A percentile compares a stretch with the other conserved stretches of the same genome.
phyloP scores from a whole-genome alignment of 2,329 filamentous ascomycete species.

The Colletotrichum siamense region DNA sequence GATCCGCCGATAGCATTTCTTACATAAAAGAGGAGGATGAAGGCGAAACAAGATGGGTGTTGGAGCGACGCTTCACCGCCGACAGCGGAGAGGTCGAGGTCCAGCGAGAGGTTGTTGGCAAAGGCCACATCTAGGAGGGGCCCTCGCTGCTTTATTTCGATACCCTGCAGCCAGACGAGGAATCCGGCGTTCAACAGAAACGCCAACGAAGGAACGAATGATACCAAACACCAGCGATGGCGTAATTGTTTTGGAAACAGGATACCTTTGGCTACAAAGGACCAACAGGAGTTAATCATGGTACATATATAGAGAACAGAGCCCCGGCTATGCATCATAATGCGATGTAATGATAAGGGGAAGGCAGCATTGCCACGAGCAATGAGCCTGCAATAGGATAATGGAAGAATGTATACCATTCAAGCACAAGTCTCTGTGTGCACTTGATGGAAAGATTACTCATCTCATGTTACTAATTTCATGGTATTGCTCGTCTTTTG shows the following conservation, averaged over 20 bases:
- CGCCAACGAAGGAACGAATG: not conserved
- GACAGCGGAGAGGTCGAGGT: constrained; percentile 70
- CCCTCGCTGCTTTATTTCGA: not conserved
- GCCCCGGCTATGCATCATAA: not conserved
- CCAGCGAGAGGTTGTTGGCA: constrained; percentile 67
- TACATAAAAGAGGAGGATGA: constrained; percentile 69
- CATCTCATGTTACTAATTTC: too few species aligned
- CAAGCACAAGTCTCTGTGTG: not conserved
- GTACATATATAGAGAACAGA: constrained; percentile 1
- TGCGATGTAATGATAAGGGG: not conserved
- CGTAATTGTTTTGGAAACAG: not conserved
- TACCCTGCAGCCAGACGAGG: not conserved
- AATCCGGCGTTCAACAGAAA: not conserved
- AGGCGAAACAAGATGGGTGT: constrained; percentile 68
- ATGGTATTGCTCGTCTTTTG: too few species aligned
- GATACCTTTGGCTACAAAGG: not conserved
- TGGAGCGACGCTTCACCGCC: constrained; percentile 70
- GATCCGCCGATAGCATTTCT: constrained; percentile 72
- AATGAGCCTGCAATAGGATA: not conserved
- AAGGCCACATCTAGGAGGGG: constrained; percentile 48
- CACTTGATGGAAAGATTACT: too few species aligned
- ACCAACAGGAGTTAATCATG: not conserved
- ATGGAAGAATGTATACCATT: not conserved
- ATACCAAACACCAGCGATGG: constrained; percentile 8
- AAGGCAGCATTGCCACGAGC: too few species aligned